A percentile compares a stretch with the other conserved stretches of the same genome.
Evolutionary conservation across 148 eudicot species (phyloP).

Genomic region (Camellia japonica): DNA sequence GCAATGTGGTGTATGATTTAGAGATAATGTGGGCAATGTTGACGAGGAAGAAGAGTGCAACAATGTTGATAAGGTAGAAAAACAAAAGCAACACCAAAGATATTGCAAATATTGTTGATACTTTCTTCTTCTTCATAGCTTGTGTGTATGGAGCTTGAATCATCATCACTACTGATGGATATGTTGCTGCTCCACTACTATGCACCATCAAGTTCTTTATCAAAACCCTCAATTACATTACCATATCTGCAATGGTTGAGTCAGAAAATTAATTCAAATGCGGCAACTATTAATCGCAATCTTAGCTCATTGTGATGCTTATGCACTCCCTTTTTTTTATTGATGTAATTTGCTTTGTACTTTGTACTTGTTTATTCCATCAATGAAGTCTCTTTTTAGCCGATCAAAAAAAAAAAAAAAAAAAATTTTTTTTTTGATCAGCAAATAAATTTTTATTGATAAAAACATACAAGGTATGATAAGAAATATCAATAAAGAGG

Average conservation of each 20-base stretch:
- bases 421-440: no score
- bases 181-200: not conserved
- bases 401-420: no score
- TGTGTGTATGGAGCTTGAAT: conserved; percentile 1
- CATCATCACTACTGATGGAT: not conserved
- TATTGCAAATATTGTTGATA: not conserved
- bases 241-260: not conserved
- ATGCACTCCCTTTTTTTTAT: no score
- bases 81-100: not conserved
- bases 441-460: no score
- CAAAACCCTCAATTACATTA: not conserved
- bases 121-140: conserved; percentile 16
- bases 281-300: no score
- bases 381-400: no score
- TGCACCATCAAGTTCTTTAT: conserved; percentile 12
- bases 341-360: no score
- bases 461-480: no score
- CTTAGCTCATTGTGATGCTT: no score
- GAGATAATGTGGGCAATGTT: conserved; percentile 12
- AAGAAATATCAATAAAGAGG: no score
- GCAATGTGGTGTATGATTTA: not conserved
- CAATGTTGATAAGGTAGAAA: conserved; percentile 16
- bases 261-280: no score
- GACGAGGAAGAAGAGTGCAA: conserved; percentile 10
- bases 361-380: no score